Percentiles rank a stretch among this genome's conserved stretches.
These are phyloP conservation scores for Striga hermonthica DNA, from an alignment of 305 asterid species.

Conservation along the genomic window DNA sequence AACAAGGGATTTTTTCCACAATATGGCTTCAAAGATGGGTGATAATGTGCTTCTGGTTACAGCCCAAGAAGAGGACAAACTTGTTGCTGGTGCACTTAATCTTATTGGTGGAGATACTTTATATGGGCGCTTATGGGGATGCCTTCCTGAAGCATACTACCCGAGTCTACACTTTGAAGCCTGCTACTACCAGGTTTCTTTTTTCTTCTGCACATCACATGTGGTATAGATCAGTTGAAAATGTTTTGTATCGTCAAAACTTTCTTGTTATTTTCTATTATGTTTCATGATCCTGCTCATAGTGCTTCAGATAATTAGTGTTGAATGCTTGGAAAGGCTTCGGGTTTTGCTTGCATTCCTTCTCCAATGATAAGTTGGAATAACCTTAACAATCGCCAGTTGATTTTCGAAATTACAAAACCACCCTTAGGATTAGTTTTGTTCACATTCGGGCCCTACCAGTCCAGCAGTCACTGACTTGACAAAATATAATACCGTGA, in stretches of 20 bases:
- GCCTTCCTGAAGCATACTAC: slow-evolving; percentile 79
- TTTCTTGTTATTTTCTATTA: not conserved
- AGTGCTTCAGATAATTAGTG: not conserved
- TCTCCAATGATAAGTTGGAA: not conserved
- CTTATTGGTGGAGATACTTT: slow-evolving; percentile 88
- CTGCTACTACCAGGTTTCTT: slow-evolving; percentile 91
- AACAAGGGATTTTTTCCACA: slow-evolving; percentile 91
- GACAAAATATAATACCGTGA: no score
- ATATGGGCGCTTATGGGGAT: slow-evolving; percentile 97
- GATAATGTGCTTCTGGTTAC: slow-evolving; percentile 74
- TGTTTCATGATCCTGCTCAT: not conserved
- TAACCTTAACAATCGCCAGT: no score
- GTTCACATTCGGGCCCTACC: no score
- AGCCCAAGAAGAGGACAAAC: slow-evolving; percentile 82
- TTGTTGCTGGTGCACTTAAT: slow-evolving; percentile 91
- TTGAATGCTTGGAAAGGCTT: slow-evolving; percentile 10
- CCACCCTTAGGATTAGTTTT: no score
- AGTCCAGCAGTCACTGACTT: no score
- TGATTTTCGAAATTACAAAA: no score
- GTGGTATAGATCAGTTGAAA: not conserved
- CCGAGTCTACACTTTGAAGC: slow-evolving; percentile 96
- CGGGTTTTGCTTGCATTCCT: not conserved
- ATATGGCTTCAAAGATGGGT: slow-evolving; percentile 89
- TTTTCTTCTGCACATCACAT: slow-evolving; percentile 9
- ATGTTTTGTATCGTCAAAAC: slow-evolving; percentile 5